phyloP scores from a whole-genome alignment of 768 basidiomycete species.

The Mycena floridula region DNA sequence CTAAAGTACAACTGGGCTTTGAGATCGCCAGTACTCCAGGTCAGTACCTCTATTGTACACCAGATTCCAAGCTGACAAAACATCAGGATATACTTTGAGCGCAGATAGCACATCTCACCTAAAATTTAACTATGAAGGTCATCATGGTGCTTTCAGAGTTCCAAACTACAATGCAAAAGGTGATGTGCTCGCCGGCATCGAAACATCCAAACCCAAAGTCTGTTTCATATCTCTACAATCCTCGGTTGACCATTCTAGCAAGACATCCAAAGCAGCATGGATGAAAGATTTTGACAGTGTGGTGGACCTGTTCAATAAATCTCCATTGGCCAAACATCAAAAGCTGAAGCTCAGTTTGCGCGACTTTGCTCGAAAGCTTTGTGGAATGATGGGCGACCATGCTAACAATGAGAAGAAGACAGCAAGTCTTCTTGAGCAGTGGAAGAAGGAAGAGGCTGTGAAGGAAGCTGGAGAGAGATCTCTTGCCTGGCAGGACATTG shows the following conservation, averaged over 20 bases:
- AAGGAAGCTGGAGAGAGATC: slow-evolving; percentile 3
- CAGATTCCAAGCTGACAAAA: not conserved
- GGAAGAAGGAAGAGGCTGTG: not conserved
- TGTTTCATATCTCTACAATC: not conserved
- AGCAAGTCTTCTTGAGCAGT: not conserved
- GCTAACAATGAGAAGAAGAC: no score
- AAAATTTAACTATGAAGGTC: not conserved
- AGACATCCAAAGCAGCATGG: not conserved
- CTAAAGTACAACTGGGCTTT: slow-evolving; percentile 2
- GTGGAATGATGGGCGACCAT: no score
- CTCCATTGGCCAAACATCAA: not conserved
- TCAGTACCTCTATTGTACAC: not conserved
- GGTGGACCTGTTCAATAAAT: not conserved
- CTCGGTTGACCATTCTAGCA: not conserved
- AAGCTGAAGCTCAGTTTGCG: no score
- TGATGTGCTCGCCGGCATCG: not conserved
- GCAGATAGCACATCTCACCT: not conserved
- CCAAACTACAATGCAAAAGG: not conserved
- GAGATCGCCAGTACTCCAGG: not conserved
- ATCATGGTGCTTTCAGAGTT: not conserved
- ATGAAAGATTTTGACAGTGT: not conserved
- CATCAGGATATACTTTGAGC: not conserved
- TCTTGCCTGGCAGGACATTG: not conserved
- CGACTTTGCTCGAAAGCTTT: no score
- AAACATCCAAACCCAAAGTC: not conserved